phyloP scores from a whole-genome alignment of 1,284 basidiomycete species.

The Hypsizygus ulmarius region DNA sequence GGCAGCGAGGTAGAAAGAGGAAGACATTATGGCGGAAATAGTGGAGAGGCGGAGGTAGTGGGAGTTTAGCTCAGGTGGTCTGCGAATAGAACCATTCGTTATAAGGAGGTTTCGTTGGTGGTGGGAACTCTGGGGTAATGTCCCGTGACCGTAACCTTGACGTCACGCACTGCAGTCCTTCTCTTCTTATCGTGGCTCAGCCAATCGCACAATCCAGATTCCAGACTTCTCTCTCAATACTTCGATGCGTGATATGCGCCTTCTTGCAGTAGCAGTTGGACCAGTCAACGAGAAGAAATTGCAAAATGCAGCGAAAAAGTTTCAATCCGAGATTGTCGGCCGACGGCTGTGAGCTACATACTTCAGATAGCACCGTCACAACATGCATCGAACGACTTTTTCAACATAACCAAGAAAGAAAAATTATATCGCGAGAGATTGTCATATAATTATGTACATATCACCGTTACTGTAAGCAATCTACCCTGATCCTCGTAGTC shows the following conservation, averaged over 20 bases:
- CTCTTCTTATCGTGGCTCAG: neutral
- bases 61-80: conserved; percentile 6
- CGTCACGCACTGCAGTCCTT: conserved; percentile 1
- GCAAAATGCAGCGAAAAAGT: neutral
- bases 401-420: neutral
- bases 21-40: conserved; percentile 15
- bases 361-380: neutral
- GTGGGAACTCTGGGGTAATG: conserved; percentile 22
- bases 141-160: conserved; percentile 14
- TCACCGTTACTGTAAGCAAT: too few relatives aligned
- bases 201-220: neutral
- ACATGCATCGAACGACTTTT: conserved; percentile 3
- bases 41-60: neutral
- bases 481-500: too few relatives aligned
- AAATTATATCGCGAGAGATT: too few relatives aligned
- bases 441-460: too few relatives aligned
- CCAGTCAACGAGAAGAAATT: neutral
- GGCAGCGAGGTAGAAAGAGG: conserved; percentile 20
- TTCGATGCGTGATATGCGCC: neutral
- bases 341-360: neutral
- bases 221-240: neutral
- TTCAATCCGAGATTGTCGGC: neutral
- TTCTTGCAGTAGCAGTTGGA: too few relatives aligned
- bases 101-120: conserved; percentile 3
- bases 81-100: conserved; percentile 3